A percentile compares a stretch with the other conserved stretches of the same genome.
These are phyloP conservation scores for Hypoxylon fuscum DNA, from an alignment of 495 filamentous ascomycete genomes.

Conservation along the genomic window DNA sequence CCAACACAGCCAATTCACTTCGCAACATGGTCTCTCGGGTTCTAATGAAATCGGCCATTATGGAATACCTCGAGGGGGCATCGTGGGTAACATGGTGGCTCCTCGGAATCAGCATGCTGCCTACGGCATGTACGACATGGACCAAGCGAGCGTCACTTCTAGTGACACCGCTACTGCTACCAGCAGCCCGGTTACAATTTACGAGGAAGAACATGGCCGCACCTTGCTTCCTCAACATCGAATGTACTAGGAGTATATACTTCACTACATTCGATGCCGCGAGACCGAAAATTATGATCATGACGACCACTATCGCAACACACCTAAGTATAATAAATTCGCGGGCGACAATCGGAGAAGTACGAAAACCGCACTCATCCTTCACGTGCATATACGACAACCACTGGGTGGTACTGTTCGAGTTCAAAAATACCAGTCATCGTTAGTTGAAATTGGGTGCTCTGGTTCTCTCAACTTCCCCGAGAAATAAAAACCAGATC, in stretches of 20 bases:
- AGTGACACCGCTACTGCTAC: constrained; percentile 43
- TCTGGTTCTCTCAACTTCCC: neutral
- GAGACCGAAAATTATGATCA: constrained; percentile 10
- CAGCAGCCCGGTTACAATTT: constrained; percentile 49
- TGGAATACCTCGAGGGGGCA: constrained; percentile 22
- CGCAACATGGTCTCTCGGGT: constrained; percentile 26
- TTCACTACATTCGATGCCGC: neutral
- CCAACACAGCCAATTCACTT: constrained; percentile 16
- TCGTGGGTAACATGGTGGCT: constrained; percentile 21
- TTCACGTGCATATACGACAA: constrained; percentile 17
- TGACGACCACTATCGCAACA: constrained; percentile 17
- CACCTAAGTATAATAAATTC: constrained; percentile 11
- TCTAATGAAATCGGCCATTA: constrained; percentile 24
- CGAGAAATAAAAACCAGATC: neutral
- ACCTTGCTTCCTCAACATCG: constrained; percentile 52
- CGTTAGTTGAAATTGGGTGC: no score
- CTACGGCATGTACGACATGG: constrained; percentile 58
- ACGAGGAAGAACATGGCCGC: constrained; percentile 55
- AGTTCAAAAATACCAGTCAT: constrained; percentile 44
- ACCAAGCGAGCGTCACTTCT: constrained; percentile 52
- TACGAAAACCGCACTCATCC: neutral
- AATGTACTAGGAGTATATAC: constrained; percentile 45
- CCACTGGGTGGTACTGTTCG: constrained; percentile 38
- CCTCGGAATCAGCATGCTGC: constrained; percentile 37
- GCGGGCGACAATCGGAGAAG: constrained; percentile 4